A percentile compares a stretch with the other conserved stretches of the same genome.
These are phyloP conservation scores for Thermothielavioides terrestris DNA, from an alignment of 495 filamentous ascomycete genomes.

Conservation along the genomic window DNA sequence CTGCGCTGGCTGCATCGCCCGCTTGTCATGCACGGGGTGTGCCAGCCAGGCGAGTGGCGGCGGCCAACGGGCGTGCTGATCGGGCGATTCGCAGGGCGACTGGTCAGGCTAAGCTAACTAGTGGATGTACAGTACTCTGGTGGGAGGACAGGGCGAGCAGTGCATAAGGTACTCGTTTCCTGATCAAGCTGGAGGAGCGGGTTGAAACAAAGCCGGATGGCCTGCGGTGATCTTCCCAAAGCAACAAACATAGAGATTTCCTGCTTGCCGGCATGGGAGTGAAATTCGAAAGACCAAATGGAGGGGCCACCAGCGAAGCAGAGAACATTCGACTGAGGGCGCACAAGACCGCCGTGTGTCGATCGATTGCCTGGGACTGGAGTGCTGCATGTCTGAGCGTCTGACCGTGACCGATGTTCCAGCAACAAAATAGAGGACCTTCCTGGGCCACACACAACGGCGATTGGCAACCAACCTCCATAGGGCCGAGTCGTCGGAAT, in stretches of 20 bases:
- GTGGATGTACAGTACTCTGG: too few species aligned
- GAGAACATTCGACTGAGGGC: too few species aligned
- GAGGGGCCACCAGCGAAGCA: too few species aligned
- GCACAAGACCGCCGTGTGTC: slow-evolving; percentile 2
- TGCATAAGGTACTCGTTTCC: neutral
- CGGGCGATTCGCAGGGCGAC: slow-evolving; percentile 8
- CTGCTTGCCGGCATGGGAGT: too few species aligned
- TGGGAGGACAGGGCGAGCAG: too few species aligned
- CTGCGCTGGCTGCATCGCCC: slow-evolving; percentile 1
- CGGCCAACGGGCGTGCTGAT: slow-evolving; percentile 7
- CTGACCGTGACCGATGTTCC: slow-evolving; percentile 7
- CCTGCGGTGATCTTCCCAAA: neutral
- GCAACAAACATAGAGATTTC: too few species aligned
- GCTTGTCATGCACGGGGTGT: slow-evolving; percentile 1
- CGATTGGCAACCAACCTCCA: too few species aligned
- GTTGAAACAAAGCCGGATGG: neutral
- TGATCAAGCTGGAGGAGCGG: neutral
- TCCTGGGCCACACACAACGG: neutral
- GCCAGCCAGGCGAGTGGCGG: neutral
- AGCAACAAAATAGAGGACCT: neutral
- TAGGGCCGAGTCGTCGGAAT: too few species aligned
- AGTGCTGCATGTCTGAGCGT: slow-evolving; percentile 7
- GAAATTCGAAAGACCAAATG: too few species aligned
- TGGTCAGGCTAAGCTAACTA: neutral
- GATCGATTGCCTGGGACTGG: neutral